phyloP scores from a whole-genome alignment of 2,329 filamentous ascomycete genomes.

The Cladosporium sp. region DNA sequence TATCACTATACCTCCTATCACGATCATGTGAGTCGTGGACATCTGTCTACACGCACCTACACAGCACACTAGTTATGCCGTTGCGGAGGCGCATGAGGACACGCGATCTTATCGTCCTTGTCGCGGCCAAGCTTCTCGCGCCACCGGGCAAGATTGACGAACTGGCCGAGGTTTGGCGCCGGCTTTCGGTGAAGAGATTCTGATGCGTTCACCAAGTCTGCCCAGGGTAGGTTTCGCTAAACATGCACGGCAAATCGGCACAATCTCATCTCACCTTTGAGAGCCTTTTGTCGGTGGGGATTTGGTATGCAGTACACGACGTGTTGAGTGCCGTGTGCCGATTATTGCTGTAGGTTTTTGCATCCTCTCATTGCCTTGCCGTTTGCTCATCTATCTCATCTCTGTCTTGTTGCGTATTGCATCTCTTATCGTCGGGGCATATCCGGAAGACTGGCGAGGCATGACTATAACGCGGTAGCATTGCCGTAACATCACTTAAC shows the following conservation, averaged over 20 bases:
- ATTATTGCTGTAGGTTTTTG: conserved; percentile 2
- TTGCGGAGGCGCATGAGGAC: neutral
- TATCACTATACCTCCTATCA: neutral
- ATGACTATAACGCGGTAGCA: neutral
- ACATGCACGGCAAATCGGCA: conserved; percentile 9
- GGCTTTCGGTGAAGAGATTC: conserved; percentile 9
- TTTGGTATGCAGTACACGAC: neutral
- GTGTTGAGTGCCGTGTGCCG: conserved; percentile 8
- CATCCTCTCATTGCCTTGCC: neutral
- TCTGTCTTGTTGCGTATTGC: neutral
- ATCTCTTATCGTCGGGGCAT: neutral
- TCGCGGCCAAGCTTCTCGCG: conserved; percentile 1
- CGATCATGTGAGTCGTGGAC: neutral
- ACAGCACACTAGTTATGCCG: neutral
- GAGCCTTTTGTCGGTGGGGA: conserved; percentile 1
- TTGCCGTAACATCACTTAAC: neutral
- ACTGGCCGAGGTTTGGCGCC: conserved; percentile 4
- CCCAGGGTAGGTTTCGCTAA: neutral
- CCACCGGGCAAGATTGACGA: neutral
- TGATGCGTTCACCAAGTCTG: neutral
- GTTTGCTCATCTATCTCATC: neutral
- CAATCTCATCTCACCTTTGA: neutral
- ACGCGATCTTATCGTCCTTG: neutral
- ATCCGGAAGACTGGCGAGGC: neutral
- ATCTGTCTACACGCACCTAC: neutral